Percentiles rank a stretch among this genome's conserved stretches.
phyloP scores from a whole-genome alignment of 306 rosid species.

The Medicago truncatula region MtrunA17r5.0-ANR NC_053042.1:44205001-44205500 shows the following conservation, averaged over 20 bases:
- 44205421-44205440: slow-evolving; percentile 5
- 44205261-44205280: slow-evolving; percentile 92
- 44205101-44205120: slow-evolving; percentile 55
- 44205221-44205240: slow-evolving; percentile 98
- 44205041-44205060: slow-evolving; percentile 98
- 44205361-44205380: slow-evolving; percentile 85
- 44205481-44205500: background rate
- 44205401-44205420: slow-evolving; percentile 28
- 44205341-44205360: slow-evolving; percentile 93
- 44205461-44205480: background rate
- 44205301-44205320: slow-evolving; percentile 95
- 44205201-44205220: slow-evolving; percentile 46
- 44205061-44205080: slow-evolving; percentile 96
- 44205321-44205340: slow-evolving; percentile 99
- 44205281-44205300: slow-evolving; percentile 84
- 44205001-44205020: slow-evolving; percentile 88
- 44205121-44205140: background rate
- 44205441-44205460: background rate
- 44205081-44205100: slow-evolving; percentile 94
- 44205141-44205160: background rate
- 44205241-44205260: slow-evolving; percentile 93
- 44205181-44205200: background rate
- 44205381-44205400: slow-evolving; percentile 98
- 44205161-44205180: background rate
- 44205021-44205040: slow-evolving; percentile 98